Evolutionary conservation across 371 early-diverging fungal species (phyloP), one percentile per base, ranked within the genome.

Genomic region (Syncephalastrum sp.): DNA sequence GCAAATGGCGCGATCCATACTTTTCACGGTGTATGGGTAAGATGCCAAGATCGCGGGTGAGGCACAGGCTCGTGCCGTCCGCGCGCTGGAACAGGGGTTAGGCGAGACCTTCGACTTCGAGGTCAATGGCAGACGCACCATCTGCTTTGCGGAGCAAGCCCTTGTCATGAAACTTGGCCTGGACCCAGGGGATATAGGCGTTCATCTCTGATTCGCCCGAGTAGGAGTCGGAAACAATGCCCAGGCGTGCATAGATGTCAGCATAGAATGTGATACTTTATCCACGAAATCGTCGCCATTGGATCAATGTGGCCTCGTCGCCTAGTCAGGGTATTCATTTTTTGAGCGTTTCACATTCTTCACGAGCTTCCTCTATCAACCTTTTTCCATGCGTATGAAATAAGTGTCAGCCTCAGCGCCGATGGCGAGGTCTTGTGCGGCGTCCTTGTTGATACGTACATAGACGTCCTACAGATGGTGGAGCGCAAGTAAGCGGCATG

Each of bases 401-500:
- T 98, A 97, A 1, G 83, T 83, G 53, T 94, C 88, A 4, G 99
- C 99, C 53, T 75, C 57, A 42, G 83, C 75, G 64, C 92, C 82
- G 29, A 95, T 70, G 1, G 60, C 56, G 0, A 82, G 72, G n/a
- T 93, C 81, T 3, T 73, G 67, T 27, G 80, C 66, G 1, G 83
- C 87, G 24, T 77, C 75, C 27, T 73, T 70, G 68, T 92, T 97
- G 67, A 98, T 91, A 60, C 86, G 77, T 17, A 99, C 99, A 64
- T 99, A 99, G 4, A 99, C 91, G 27, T 98, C 90, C 65, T 88
- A 97, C 46, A 99, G 73, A 72, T 99, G 98, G 54, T 99, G 55
- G 95, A 92, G 51, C 99, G 89, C 70, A 99, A 79, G 71, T 99
- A 99, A 0, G 99, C 99, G 38, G 94, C 97, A 70, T 99, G 99